Base-by-base conservation (phyloP, 106 monocot genomes). In the Apostasia shenzhenica region DNA sequence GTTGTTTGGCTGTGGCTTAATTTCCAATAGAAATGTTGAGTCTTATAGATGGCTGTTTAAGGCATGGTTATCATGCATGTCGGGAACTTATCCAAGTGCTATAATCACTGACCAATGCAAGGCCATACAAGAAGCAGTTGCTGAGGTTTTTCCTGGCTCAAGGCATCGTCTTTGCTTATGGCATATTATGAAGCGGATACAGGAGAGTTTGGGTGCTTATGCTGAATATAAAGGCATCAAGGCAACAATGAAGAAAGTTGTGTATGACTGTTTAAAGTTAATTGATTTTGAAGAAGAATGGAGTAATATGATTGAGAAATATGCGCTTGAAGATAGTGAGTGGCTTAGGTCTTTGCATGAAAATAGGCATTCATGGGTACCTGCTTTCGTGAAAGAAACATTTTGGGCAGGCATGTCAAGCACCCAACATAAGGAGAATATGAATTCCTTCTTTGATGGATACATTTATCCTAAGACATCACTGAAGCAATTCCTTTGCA, bases 341-440 rank as follows among this genome's bases (percentile, higher is more conserved):
- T 78, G 82, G 82, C 74, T 82, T 6, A 78, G 70, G 14, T 74
- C 82, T 56, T 51, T 82, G 5, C 71, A 67, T 67, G 82, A 82
- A 70, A 70, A 53, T 59, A 57, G 74, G 13, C 70, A 74, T 61
- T 57, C 38, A 26, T 82, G 82, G 82, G 82, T 59, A 4, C 82
- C 82, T 7, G 77, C 53, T 44, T 82, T 74, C 71, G 70, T 82
- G 39, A 74, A 70, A 74, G 74, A 67, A 13, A 43, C 74, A 54
- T 82, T 82, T 73, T 82, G 76, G 72, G 82, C 82, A 11, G 82
- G 82, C 8, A 57, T 82, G 65, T 74, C 60, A 48, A 70, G 39
- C 54, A 74, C 53, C 70, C 74, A 74, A 37, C 70, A 69, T 47
- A 82, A 75, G 73, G 70, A 73, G 47, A 74, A 51, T 40, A 65